phyloP scores from a whole-genome alignment of 305 asterid genomes.

The Ruellia speciosa region DNA sequence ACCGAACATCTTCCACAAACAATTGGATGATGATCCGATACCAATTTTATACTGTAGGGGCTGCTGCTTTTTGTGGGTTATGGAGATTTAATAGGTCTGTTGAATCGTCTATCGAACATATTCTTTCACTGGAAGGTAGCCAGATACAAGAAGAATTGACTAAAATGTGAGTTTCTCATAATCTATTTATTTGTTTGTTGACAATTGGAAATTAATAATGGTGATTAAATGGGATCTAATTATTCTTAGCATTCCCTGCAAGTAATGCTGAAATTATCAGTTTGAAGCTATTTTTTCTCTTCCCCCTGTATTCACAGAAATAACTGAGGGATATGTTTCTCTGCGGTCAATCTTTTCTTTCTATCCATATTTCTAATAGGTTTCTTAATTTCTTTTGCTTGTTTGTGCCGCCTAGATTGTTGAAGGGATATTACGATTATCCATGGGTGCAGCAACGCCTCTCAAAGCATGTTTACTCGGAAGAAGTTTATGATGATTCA shows the following conservation, averaged over 20 bases:
- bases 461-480: slow-evolving; percentile 52
- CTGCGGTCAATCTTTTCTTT: too few relatives aligned
- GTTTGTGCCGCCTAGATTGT: slow-evolving; percentile 34
- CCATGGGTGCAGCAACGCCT: slow-evolving; percentile 32
- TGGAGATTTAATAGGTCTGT: slow-evolving; percentile 26
- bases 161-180: slow-evolving; percentile 35
- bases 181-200: neutral
- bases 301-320: too few relatives aligned
- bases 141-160: slow-evolving; percentile 52
- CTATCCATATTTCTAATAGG: neutral
- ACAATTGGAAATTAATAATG: too few relatives aligned
- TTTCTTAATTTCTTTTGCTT: slow-evolving; percentile 13
- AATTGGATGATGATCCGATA: neutral
- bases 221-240: too few relatives aligned
- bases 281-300: too few relatives aligned
- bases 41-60: slow-evolving; percentile 30
- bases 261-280: too few relatives aligned
- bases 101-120: slow-evolving; percentile 26
- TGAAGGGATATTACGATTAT: slow-evolving; percentile 28
- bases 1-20: too few relatives aligned
- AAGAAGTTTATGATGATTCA: slow-evolving; percentile 51
- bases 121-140: slow-evolving; percentile 62
- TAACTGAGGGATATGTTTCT: too few relatives aligned
- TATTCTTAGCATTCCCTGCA: too few relatives aligned
- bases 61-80: slow-evolving; percentile 30